Evolutionary conservation across 306 rosid species (phyloP).

Genomic region (Pterocarpus santalinus): DNA sequence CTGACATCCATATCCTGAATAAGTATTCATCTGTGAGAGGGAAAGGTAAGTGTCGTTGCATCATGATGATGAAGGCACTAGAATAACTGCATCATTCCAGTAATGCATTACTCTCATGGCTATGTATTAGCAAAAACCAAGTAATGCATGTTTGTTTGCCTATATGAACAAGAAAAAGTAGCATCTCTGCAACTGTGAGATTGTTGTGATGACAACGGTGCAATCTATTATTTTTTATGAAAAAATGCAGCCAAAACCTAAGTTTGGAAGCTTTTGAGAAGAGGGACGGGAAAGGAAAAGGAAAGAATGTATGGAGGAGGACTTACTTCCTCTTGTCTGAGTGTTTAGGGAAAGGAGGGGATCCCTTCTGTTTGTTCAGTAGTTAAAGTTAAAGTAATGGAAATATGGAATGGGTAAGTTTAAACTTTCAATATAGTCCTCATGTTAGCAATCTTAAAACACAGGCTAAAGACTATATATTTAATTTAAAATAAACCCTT

Average conservation of each 20-base stretch:
- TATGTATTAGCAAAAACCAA: slow-evolving; percentile 32
- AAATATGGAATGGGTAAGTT: not conserved
- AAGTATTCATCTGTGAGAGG: too few species aligned
- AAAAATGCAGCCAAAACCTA: slow-evolving; percentile 17
- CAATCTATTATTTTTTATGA: not conserved
- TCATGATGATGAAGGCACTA: not conserved
- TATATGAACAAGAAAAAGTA: slow-evolving; percentile 33
- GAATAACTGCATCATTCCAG: slow-evolving; percentile 22
- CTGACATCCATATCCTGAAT: not conserved
- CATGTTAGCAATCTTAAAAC: not conserved
- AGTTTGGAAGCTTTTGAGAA: not conserved
- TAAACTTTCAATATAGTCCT: not conserved
- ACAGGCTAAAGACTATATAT: not conserved
- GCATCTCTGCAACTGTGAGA: slow-evolving; percentile 10
- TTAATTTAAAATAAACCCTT: not conserved
- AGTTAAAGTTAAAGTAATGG: not conserved
- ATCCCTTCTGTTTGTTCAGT: not conserved
- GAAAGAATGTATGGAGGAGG: slow-evolving; percentile 7
- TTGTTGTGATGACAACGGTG: not conserved
- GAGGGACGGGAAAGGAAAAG: not conserved
- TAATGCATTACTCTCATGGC: slow-evolving; percentile 27
- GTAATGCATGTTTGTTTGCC: slow-evolving; percentile 27
- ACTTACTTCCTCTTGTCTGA: not conserved
- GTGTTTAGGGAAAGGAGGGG: not conserved
- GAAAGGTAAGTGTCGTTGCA: not conserved